Conservation (phyloP, 2,329 filamentous ascomycete species). For the Ampelomyces quisqualis region DNA sequence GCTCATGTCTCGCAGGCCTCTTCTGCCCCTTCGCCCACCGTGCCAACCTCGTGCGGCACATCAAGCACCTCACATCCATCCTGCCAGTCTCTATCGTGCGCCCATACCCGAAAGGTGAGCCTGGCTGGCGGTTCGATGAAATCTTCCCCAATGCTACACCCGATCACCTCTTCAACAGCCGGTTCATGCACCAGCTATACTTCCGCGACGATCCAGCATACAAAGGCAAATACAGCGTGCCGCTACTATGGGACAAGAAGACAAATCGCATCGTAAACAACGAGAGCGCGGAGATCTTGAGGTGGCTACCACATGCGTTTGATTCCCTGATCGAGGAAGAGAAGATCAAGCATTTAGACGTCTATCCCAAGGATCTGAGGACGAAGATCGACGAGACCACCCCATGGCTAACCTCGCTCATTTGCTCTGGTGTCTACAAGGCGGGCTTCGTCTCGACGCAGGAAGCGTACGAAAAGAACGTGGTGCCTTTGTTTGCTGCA, state of each 20-base stretch:
- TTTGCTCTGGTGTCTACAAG: slow-evolving; percentile 64
- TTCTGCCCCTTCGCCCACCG: slow-evolving; percentile 68
- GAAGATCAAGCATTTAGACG: slow-evolving; percentile 45
- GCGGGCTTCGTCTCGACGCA: slow-evolving; percentile 61
- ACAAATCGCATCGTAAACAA: slow-evolving; percentile 60
- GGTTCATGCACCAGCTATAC: slow-evolving; percentile 63
- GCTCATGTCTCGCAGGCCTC: slow-evolving; percentile 48
- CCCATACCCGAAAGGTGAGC: slow-evolving; percentile 66
- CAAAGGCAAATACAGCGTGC: slow-evolving; percentile 62
- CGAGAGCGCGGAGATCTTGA: slow-evolving; percentile 60
- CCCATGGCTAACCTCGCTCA: slow-evolving; percentile 57
- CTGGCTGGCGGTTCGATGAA: slow-evolving; percentile 62
- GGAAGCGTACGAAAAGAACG: slow-evolving; percentile 56
- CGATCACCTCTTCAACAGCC: slow-evolving; percentile 60
- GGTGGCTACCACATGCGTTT: slow-evolving; percentile 60
- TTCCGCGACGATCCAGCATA: slow-evolving; percentile 62
- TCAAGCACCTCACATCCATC: slow-evolving; percentile 58
- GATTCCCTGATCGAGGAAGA: slow-evolving; percentile 50
- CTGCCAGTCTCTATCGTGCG: slow-evolving; percentile 61
- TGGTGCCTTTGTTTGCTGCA: slow-evolving; percentile 59
- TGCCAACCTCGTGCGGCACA: slow-evolving; percentile 57
- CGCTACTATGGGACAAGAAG: slow-evolving; percentile 63
- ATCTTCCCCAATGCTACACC: slow-evolving; percentile 60
- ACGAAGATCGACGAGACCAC: slow-evolving; percentile 55
- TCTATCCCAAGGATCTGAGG: slow-evolving; percentile 56